These are phyloP conservation scores for Beauveria pseudobassiana DNA, from an alignment of 2,329 filamentous ascomycete genomes.

Conservation along the genomic window DNA sequence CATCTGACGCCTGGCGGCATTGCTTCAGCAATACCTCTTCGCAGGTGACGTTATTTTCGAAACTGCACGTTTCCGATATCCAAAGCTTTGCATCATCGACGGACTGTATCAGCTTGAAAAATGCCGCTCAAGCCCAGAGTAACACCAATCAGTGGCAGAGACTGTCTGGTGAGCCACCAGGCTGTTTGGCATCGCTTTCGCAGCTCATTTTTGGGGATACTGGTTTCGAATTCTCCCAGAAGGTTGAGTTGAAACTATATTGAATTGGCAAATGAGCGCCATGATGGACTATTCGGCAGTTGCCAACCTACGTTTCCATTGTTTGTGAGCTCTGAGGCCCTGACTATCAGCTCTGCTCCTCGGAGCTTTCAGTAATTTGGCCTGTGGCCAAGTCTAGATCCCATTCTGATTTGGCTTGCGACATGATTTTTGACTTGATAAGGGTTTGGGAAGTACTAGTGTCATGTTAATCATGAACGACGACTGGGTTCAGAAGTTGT, in stretches of 20 bases:
- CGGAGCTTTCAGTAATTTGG: background rate
- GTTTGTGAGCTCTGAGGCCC: background rate
- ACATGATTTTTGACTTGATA: background rate
- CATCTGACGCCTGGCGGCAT: background rate
- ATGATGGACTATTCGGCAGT: background rate
- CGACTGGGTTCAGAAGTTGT: background rate
- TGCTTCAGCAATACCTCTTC: background rate
- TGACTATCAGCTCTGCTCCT: slow-evolving; percentile 1
- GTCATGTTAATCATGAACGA: background rate
- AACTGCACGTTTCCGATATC: background rate
- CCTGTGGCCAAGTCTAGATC: background rate
- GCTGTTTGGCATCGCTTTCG: background rate
- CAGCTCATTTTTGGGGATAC: background rate
- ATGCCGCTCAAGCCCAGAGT: background rate
- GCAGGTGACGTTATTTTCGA: background rate
- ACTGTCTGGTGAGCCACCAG: slow-evolving; percentile 1
- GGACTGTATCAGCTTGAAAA: background rate
- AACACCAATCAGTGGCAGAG: background rate
- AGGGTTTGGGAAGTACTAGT: background rate
- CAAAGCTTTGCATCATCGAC: background rate
- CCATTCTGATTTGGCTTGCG: background rate
- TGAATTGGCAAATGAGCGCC: background rate
- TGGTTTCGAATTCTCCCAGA: background rate
- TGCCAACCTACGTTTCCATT: background rate
- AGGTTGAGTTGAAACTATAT: background rate